These are phyloP conservation scores for Geranium incanum DNA, from an alignment of 441 rosid genomes.

Conservation along the genomic window DNA sequence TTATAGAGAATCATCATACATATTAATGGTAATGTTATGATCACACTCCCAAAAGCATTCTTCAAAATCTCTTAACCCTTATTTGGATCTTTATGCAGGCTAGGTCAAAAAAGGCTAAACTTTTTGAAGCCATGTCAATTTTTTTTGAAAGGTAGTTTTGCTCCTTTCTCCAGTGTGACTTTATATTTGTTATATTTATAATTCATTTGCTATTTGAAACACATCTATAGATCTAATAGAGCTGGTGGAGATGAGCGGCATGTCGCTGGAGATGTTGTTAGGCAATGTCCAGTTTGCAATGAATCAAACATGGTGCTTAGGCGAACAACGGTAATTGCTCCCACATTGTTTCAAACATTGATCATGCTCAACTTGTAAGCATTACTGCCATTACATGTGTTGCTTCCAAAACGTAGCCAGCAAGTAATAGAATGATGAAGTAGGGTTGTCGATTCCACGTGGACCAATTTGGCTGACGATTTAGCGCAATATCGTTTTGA, in stretches of 20 bases:
- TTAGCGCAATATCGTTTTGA: too few relatives aligned
- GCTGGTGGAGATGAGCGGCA: slow-evolving; percentile 50
- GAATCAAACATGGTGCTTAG: slow-evolving; percentile 86
- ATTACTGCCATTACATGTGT: too few relatives aligned
- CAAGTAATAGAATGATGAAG: too few relatives aligned
- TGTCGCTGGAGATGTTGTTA: slow-evolving; percentile 54
- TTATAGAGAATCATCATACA: not conserved
- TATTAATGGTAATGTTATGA: not conserved
- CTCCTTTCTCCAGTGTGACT: slow-evolving; percentile 5
- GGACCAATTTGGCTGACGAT: too few relatives aligned
- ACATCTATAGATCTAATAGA: slow-evolving; percentile 48
- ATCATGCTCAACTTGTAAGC: not conserved
- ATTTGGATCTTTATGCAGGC: slow-evolving; percentile 48
- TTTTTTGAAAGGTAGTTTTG: slow-evolving; percentile 74
- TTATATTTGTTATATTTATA: not conserved
- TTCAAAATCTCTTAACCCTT: not conserved
- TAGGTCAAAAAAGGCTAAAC: slow-evolving; percentile 62
- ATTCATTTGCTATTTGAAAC: not conserved
- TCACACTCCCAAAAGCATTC: not conserved
- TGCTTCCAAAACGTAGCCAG: too few relatives aligned
- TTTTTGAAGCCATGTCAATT: slow-evolving; percentile 77
- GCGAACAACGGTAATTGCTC: slow-evolving; percentile 56
- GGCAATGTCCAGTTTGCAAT: slow-evolving; percentile 67
- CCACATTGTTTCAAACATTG: not conserved
- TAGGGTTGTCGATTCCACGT: too few relatives aligned